Conservation (phyloP, 768 basidiomycete species). For the Cantharellus anzutake region DNA sequence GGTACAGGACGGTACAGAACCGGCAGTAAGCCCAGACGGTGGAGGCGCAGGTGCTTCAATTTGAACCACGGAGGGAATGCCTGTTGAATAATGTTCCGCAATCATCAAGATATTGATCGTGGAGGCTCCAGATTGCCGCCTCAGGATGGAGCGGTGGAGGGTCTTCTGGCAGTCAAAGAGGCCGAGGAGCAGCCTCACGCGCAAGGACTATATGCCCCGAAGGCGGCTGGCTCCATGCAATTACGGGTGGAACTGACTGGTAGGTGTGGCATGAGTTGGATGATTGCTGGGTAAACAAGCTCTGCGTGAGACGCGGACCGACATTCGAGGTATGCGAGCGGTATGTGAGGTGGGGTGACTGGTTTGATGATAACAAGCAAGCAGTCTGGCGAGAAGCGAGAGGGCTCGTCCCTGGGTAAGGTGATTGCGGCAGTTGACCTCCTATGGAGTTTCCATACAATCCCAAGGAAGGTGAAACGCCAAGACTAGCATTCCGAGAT, state of each 20-base stretch:
- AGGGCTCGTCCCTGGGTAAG: background rate
- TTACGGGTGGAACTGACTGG: too few relatives aligned
- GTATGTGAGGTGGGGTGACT: background rate
- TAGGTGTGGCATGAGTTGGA: too few relatives aligned
- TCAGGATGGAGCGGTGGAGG: too few relatives aligned
- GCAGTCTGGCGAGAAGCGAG: background rate
- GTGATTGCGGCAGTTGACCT: background rate
- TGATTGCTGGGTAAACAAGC: too few relatives aligned
- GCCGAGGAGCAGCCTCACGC: too few relatives aligned
- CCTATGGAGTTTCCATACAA: background rate
- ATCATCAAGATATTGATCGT: background rate
- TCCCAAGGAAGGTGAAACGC: background rate
- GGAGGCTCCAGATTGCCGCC: background rate
- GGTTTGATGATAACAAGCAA: background rate
- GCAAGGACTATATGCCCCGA: too few relatives aligned
- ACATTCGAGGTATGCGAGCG: background rate
- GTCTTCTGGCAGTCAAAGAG: too few relatives aligned
- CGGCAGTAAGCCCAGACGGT: background rate
- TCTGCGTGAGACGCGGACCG: background rate
- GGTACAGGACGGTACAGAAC: background rate
- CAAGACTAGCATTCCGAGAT: background rate
- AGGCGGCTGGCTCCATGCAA: too few relatives aligned
- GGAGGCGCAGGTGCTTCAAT: background rate
- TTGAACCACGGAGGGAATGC: conserved; percentile 7
- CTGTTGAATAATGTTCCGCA: background rate